phyloP scores from a whole-genome alignment of 2,329 filamentous ascomycete genomes.

The Phaeophleospora eucalypticola region DNA sequence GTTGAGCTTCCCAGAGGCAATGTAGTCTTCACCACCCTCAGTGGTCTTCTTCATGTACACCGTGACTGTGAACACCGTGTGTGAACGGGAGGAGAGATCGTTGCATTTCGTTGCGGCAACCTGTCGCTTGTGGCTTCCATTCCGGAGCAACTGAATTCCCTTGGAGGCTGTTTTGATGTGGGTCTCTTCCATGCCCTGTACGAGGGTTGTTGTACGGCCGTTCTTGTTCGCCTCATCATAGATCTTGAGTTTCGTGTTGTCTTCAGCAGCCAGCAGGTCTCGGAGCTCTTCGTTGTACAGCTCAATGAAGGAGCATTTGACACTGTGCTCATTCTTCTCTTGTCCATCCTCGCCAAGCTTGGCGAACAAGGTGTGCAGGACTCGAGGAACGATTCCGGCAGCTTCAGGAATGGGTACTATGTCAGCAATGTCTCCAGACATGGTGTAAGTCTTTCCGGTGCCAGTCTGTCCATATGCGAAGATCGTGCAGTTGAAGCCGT shows the following conservation, averaged over 20 bases:
- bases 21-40: slow-evolving; percentile 81
- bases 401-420: slow-evolving; percentile 84
- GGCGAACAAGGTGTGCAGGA: slow-evolving; percentile 79
- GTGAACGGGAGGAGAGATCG: slow-evolving; percentile 91
- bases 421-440: slow-evolving; percentile 96
- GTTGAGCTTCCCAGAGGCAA: slow-evolving; percentile 90
- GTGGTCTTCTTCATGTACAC: slow-evolving; percentile 78
- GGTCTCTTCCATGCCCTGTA: slow-evolving; percentile 96
- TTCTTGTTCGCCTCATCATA: slow-evolving; percentile 86
- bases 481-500: slow-evolving; percentile 95
- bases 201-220: slow-evolving; percentile 77
- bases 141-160: slow-evolving; percentile 82
- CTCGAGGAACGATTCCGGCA: slow-evolving; percentile 91
- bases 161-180: slow-evolving; percentile 81
- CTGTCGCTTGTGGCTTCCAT: slow-evolving; percentile 88
- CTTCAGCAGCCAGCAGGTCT: slow-evolving; percentile 79
- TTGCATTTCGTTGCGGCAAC: slow-evolving; percentile 99
- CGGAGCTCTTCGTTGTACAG: slow-evolving; percentile 96
- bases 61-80: slow-evolving; percentile 95
- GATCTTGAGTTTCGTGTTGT: slow-evolving; percentile 84
- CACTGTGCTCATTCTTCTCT: slow-evolving; percentile 73
- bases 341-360: slow-evolving; percentile 66
- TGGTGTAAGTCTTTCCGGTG: slow-evolving; percentile 98
- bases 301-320: slow-evolving; percentile 98
- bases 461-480: slow-evolving; percentile 98